These are phyloP conservation scores for Sporothrix schenckii DNA, from an alignment of 2,329 filamentous ascomycete genomes.

Conservation along the genomic window DNA sequence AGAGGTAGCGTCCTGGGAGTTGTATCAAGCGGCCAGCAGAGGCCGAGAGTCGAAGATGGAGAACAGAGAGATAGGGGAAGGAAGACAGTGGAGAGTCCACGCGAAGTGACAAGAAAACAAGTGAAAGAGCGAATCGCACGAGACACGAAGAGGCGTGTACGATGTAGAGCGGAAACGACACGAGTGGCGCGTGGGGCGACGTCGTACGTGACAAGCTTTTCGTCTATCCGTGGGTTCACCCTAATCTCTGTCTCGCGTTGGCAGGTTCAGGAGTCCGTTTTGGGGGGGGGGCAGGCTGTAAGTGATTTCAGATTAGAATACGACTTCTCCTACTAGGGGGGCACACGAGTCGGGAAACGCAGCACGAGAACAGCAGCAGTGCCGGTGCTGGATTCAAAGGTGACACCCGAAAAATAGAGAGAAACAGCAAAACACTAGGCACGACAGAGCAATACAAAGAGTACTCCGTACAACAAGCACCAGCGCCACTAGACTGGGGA, in stretches of 20 bases:
- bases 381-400: background rate
- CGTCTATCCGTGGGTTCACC: background rate
- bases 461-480: background rate
- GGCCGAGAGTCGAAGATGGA: background rate
- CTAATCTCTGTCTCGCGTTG: conserved; percentile 18
- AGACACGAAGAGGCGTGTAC: background rate
- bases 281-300: too few relatives aligned
- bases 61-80: background rate
- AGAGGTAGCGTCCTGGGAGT: conserved; percentile 23
- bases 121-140: background rate
- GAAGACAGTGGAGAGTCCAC: background rate
- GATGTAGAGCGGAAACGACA: conserved; percentile 7
- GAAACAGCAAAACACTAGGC: background rate
- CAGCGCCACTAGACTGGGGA: conserved; percentile 20
- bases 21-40: conserved; percentile 5
- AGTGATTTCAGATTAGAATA: too few relatives aligned
- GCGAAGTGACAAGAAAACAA: background rate
- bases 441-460: background rate
- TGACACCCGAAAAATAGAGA: background rate
- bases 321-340: background rate
- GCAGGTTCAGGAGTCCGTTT: conserved; percentile 5
- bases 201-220: conserved; percentile 27
- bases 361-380: background rate
- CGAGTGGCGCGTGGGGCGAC: conserved; percentile 7
- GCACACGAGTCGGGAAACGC: background rate